Evolutionary conservation across 768 basidiomycete species (phyloP), one percentile per base, ranked within the genome.

Genomic region (Tulasnella calospora): DNA sequence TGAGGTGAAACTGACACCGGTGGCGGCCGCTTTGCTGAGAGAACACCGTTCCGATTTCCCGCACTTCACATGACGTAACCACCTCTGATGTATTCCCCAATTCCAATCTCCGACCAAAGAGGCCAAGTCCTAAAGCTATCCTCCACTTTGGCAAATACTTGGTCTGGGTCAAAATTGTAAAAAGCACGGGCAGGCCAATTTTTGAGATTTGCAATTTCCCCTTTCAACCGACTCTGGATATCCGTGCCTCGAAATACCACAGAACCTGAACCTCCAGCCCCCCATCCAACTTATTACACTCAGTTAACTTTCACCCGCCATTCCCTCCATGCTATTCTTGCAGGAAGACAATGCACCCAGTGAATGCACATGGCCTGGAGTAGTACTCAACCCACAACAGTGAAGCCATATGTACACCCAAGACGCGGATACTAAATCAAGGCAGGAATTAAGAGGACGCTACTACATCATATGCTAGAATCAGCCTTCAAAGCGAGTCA

Each of bases 31-130:
- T 67, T 67, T 67, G 61, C 61, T 27, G 61, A 27, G 7, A 21
- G 47, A 67, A 67, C 61, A n/a, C 61, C 61, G 61, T 67, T n/a
- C 19, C 51, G 38, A 55, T 17, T 55, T 55, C 61, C 61, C 27
- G 23, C 61, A 67, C 61, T 27, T 67, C 55, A n/a, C 33, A 67
- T 67, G 61, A 67, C 61, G 61, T 67, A 67, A 67, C 61, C 61
- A 67, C 61, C 21, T 21, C 47, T 23, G 17, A 67, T n/a, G 61
- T 30, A 21, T 33, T 44, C 41, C 51, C 27, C 27, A 30, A 23
- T 57, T 57, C 21, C 61, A 33, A 67, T 67, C 27, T n/a, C 61
- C 61, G 33, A 67, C 61, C 21, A 9, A 51, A 51, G 17, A 23
- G 21, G 21, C 30, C 21, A 67, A 33, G 3, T 33, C 30, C 61